Evolutionary conservation across 805 yeast genomes (phyloP).

Genomic region (Sugiyamaella chiloensis): DNA sequence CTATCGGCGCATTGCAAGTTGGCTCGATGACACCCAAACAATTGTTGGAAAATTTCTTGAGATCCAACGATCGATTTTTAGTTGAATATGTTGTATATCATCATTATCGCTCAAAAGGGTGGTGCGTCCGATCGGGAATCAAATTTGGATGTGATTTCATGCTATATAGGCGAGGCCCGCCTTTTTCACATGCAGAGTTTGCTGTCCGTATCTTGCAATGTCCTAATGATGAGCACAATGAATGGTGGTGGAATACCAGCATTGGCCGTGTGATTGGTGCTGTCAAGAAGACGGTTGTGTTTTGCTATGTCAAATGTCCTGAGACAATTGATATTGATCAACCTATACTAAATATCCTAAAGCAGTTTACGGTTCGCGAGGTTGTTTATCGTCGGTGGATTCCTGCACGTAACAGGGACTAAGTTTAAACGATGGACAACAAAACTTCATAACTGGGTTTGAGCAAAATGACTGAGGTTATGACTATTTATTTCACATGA

Average conservation of each 20-base stretch:
- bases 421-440: too few relatives aligned
- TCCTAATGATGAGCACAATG: conserved; percentile 30
- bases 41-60: conserved; percentile 21
- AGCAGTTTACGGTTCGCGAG: conserved; percentile 55
- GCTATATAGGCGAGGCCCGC: conserved; percentile 88
- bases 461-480: too few relatives aligned
- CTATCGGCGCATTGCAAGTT: conserved; percentile 48
- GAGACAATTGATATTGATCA: too few relatives aligned
- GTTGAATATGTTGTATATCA: conserved; percentile 71
- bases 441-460: too few relatives aligned
- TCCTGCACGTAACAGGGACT: conserved; percentile 80
- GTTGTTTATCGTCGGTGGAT: conserved; percentile 77
- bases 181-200: conserved; percentile 90
- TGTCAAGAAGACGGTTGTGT: conserved; percentile 73
- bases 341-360: conserved; percentile 33
- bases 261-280: conserved; percentile 79
- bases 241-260: conserved; percentile 64
- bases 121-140: conserved; percentile 91
- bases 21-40: conserved; percentile 28
- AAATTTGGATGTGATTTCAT: conserved; percentile 89
- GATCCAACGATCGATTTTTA: conserved; percentile 40
- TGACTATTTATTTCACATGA: too few relatives aligned
- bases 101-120: conserved; percentile 82
- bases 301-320: conserved; percentile 64
- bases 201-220: conserved; percentile 55